phyloP scores from a whole-genome alignment of 257 asterid genomes.

The Misopates orontium region DNA sequence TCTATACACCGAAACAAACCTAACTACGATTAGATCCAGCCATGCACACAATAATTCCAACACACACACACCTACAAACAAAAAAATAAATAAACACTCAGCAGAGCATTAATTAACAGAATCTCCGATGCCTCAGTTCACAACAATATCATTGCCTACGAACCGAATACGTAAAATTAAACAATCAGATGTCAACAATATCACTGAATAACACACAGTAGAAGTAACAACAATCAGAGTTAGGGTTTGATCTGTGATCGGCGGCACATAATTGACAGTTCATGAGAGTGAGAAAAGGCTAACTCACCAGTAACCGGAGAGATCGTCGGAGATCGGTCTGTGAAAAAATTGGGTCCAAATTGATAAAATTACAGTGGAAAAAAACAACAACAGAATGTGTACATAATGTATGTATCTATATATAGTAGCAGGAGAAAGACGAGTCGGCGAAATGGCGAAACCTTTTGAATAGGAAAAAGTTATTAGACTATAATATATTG shows the following conservation, averaged over 20 bases:
- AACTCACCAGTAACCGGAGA: conserved; percentile 36
- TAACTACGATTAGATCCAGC: conserved; percentile 31
- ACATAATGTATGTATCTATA: not conserved
- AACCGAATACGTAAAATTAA: conserved; percentile 10
- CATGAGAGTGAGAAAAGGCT: conserved; percentile 12
- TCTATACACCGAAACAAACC: not conserved
- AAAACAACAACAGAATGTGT: too few relatives aligned
- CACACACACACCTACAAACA: conserved; percentile 18
- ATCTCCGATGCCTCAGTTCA: conserved; percentile 14
- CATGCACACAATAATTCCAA: conserved; percentile 26
- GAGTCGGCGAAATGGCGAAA: conserved; percentile 34
- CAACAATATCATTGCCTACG: conserved; percentile 14
- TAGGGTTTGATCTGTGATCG: conserved; percentile 46
- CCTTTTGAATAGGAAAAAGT: conserved; percentile 33
- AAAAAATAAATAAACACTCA: not conserved
- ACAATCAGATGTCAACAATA: too few relatives aligned
- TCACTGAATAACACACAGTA: too few relatives aligned
- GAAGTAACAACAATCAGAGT: not conserved
- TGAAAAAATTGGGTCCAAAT: conserved; percentile 13
- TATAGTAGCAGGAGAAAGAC: conserved; percentile 17
- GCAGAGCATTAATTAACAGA: conserved; percentile 3
- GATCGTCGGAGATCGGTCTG: conserved; percentile 38
- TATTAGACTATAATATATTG: not conserved
- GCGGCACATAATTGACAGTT: conserved; percentile 10
- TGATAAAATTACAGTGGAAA: too few relatives aligned